Percentiles rank a stretch among this genome's conserved stretches.
These are phyloP conservation scores for Coemansia sp. DNA, from an alignment of 192 early-diverging fungal species.

Conservation along the genomic window DNA sequence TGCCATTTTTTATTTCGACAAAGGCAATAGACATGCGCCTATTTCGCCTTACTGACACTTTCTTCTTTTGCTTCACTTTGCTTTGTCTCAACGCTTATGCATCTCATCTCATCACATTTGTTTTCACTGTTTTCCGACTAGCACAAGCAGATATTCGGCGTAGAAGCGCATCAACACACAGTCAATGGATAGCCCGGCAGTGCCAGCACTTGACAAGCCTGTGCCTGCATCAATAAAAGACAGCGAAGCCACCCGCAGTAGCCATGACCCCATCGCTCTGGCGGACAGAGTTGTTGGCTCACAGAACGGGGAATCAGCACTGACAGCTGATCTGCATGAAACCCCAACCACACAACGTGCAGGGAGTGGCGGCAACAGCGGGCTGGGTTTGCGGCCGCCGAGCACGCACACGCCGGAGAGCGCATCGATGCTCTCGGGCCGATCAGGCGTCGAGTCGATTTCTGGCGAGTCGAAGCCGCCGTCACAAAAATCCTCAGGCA, in stretches of 20 bases:
- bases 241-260: background rate
- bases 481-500: slow-evolving; percentile 45
- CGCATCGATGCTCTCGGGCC: slow-evolving; percentile 36
- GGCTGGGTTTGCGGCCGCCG: slow-evolving; percentile 37
- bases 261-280: background rate
- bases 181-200: background rate
- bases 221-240: background rate
- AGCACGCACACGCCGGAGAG: slow-evolving; percentile 36
- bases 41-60: slow-evolving; percentile 16
- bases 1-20: no score
- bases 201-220: background rate
- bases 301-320: background rate
- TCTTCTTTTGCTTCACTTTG: background rate
- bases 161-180: background rate
- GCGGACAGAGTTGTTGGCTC: slow-evolving; percentile 4
- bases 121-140: background rate
- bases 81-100: background rate
- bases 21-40: background rate
- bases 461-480: slow-evolving; percentile 45
- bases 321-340: slow-evolving; percentile 9
- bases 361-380: slow-evolving; percentile 20
- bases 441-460: slow-evolving; percentile 28
- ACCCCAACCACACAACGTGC: slow-evolving; percentile 34
- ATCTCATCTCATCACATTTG: background rate
- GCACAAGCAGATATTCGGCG: background rate